Evolutionary conservation across 495 filamentous ascomycete genomes (phyloP).

Genomic region (Tetracladium setigerum): DNA sequence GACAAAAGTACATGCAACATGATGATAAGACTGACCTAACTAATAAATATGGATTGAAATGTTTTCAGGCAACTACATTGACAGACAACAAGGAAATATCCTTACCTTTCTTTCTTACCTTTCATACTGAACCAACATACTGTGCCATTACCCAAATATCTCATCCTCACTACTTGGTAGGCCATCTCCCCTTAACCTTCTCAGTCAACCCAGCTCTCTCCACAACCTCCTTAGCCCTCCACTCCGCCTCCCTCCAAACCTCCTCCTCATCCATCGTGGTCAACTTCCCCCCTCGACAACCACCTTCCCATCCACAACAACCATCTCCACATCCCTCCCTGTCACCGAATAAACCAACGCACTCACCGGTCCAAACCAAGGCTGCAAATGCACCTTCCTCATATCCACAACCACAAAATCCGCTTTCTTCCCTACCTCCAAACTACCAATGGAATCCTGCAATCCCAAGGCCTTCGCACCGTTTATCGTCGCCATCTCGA

Average conservation of each 20-base stretch:
- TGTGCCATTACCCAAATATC: no score
- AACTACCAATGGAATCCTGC: constrained; percentile 33
- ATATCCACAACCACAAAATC: constrained; percentile 37
- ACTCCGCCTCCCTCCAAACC: constrained; percentile 15
- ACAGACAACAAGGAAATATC: no score
- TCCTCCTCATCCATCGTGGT: constrained; percentile 20
- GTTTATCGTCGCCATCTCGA: constrained; percentile 45
- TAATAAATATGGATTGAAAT: no score
- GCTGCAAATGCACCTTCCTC: constrained; percentile 32
- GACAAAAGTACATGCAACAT: no score
- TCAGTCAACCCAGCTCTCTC: constrained; percentile 31
- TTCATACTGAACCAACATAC: no score
- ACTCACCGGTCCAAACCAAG: constrained; percentile 34
- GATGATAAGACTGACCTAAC: no score
- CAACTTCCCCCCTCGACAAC: constrained; percentile 30
- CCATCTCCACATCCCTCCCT: constrained; percentile 39
- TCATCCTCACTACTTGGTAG: constrained; percentile 22
- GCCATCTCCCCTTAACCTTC: constrained; percentile 34
- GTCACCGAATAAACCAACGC: constrained; percentile 41
- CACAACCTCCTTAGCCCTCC: constrained; percentile 32
- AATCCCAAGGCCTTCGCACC: constrained; percentile 41
- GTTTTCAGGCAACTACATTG: no score
- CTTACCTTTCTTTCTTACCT: no score
- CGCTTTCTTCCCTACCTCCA: constrained; percentile 47
- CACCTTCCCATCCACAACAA: constrained; percentile 38